Evolutionary conservation across 257 asterid genomes (phyloP).

Genomic region (Mentha longifolia): DNA sequence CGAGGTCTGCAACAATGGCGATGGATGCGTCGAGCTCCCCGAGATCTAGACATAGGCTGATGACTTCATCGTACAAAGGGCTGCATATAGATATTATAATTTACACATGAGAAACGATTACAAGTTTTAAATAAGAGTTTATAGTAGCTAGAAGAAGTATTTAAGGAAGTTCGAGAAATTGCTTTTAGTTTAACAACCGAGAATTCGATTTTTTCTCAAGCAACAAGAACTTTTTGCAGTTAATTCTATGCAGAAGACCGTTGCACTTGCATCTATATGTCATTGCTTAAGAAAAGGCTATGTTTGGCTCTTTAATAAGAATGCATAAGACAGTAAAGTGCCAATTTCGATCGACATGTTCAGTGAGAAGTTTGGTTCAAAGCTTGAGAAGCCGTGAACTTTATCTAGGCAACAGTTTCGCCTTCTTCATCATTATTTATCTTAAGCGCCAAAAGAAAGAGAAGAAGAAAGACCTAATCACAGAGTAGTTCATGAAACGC

Average conservation of each 20-base stretch:
- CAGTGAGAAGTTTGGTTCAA: background rate
- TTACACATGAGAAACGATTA: constrained; percentile 21
- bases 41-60: constrained; percentile 77
- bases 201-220: background rate
- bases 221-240: background rate
- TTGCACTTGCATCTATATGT: background rate
- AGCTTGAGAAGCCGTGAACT: constrained; percentile 8
- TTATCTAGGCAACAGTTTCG: background rate
- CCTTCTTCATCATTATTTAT: background rate
- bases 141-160: background rate
- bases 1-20: constrained; percentile 91
- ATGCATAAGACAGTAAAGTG: background rate
- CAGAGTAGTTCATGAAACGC: constrained; percentile 24
- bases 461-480: background rate
- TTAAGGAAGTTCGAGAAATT: constrained; percentile 4
- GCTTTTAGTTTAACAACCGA: no score
- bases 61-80: constrained; percentile 80
- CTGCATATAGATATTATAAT: constrained; percentile 47
- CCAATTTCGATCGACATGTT: background rate
- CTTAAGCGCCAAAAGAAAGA: background rate
- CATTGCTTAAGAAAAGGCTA: no score
- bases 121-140: background rate
- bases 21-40: constrained; percentile 96
- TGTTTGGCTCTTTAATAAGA: no score
- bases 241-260: no score